These are phyloP conservation scores for Gonium pectorale DNA, from an alignment of 139 green algal species.

Conservation along the genomic window DNA sequence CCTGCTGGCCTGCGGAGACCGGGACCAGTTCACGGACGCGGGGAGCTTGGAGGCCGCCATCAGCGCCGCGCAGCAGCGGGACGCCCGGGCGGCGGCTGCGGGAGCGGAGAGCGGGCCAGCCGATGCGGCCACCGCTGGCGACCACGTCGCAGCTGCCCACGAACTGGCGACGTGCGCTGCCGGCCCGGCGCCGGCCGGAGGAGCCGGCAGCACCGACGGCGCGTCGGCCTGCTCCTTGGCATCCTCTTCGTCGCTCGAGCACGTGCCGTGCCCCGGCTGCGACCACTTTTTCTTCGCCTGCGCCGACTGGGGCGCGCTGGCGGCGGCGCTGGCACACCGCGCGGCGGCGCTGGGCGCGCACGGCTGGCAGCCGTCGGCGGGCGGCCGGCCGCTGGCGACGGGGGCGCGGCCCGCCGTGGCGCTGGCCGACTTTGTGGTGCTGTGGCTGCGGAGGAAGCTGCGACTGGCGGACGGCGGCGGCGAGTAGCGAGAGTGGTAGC, in stretches of 20 bases:
- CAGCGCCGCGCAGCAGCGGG: not conserved
- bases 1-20: not conserved
- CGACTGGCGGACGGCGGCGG: too few species aligned
- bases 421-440: slow-evolving; percentile 17
- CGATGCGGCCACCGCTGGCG: not conserved
- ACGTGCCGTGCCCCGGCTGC: slow-evolving; percentile 7
- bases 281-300: slow-evolving; percentile 31
- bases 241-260: not conserved
- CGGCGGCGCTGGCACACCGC: not conserved
- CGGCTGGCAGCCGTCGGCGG: not conserved
- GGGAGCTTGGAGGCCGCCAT: not conserved
- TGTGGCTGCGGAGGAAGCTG: not conserved
- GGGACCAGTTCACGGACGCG: slow-evolving; percentile 18
- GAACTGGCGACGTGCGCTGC: not conserved
- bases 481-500: too few species aligned
- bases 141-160: not conserved
- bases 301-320: not conserved
- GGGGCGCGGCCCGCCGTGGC: not conserved
- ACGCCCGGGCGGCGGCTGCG: not conserved
- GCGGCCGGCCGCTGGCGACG: not conserved
- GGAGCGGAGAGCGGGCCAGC: not conserved
- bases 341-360: not conserved
- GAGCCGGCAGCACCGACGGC: not conserved
- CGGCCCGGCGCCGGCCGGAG: not conserved
- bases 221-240: not conserved